Conservation (phyloP, 108 stramenopile species). For the Chaetoceros muelleri region DNA sequence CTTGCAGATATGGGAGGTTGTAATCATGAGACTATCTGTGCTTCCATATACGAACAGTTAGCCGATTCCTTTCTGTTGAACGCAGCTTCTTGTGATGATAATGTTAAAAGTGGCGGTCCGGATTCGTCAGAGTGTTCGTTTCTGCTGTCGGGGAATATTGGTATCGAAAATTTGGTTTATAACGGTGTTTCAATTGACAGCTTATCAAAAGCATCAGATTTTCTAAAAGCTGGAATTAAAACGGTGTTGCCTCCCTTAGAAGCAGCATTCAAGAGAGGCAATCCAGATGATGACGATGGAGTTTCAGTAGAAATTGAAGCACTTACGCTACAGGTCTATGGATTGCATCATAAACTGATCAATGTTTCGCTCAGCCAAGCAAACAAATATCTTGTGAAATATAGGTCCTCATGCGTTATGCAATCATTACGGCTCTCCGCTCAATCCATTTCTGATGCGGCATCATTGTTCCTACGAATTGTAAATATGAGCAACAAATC, state of each 20-base stretch:
- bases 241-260: conserved; percentile 33
- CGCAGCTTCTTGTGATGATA: conserved; percentile 12
- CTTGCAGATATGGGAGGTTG: conserved; percentile 75
- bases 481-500: conserved; percentile 4
- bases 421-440: conserved; percentile 55
- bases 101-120: background rate
- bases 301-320: conserved; percentile 37
- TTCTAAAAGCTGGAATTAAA: conserved; percentile 41
- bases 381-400: conserved; percentile 64
- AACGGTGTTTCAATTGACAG: conserved; percentile 39
- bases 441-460: conserved; percentile 39
- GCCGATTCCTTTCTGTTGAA: conserved; percentile 67
- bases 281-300: conserved; percentile 8
- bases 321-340: conserved; percentile 59
- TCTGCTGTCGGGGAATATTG: background rate
- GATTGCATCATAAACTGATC: conserved; percentile 61
- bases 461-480: conserved; percentile 27
- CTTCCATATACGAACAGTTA: conserved; percentile 64
- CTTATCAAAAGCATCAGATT: conserved; percentile 71
- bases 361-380: conserved; percentile 67
- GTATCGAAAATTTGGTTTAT: conserved; percentile 21
- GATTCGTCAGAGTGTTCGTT: background rate
- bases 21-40: conserved; percentile 65
- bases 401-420: conserved; percentile 71
- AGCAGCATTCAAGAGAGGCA: conserved; percentile 13